Base-by-base conservation (phyloP, 2,329 filamentous ascomycete genomes). In the Parastagonospora avenae region DNA sequence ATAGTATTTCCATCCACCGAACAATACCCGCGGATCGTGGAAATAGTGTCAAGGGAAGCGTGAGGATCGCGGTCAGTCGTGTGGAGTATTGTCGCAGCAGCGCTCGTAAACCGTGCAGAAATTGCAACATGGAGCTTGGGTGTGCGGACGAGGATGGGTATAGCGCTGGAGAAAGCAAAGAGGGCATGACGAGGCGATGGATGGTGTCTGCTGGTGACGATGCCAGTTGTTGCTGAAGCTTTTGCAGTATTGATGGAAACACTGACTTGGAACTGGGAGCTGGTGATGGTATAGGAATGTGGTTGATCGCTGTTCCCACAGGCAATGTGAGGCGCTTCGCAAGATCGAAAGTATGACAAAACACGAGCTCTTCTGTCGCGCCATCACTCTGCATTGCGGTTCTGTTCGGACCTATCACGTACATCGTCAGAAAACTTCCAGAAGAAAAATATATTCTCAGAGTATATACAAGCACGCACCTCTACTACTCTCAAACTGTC, bases 141-240 rank as follows among this genome's bases (percentile, higher is more conserved):
- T 82, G 82, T 57, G 85, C 86, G 39, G 86, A 80, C 24, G 84
- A 79, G 2, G 89, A 80, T 19, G 88, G 83, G 67, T 97, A 97
- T 11, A 92, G 72, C 1, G 90, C 88, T n/a, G 94, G 93, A 3
- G 91, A 94, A 19, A 97, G 83, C 8, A 97, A 80, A 47, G 84
- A 87, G 0, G 94, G 93, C n/a, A 97, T 80, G 39, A 97, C 78
- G 32, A 97, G 79, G 40, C 94, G 86, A 71, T 97, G 93, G 28
- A 94, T 78, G 2, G 80, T 83, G 8, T 81, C 80, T 1, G 85
- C 77, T 1, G 85, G 76, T 12, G 64, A 65, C 7, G 66, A 64
- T 8, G 59, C 24, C 82, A 86, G 48, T 77, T 80, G 33, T 77
- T 76, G 53, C 91, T 78, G 51, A 78, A 84, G 2, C 78, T 75